Evolutionary conservation across 768 basidiomycete species (phyloP), one percentile per base, ranked within the genome.

Genomic region (Leccinellum albellum): DNA sequence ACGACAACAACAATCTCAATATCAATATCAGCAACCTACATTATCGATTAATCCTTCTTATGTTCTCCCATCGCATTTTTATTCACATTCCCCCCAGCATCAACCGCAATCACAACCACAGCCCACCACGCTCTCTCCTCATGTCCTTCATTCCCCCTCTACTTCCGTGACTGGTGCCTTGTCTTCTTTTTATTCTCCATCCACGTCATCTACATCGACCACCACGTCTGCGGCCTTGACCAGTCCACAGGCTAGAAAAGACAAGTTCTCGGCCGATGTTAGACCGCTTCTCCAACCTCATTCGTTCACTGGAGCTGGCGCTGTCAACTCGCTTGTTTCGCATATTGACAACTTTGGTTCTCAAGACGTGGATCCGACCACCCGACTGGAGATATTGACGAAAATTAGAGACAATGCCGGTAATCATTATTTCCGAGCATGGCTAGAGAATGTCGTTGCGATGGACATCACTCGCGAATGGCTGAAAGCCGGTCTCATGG

Each of bases 381-480:
- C 79, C 20, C 85, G 91, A 6, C 67, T 88, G 54, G 89, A 93
- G 68, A 86, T 93, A 53, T 73, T 94, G 54, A 87, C 86, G 17
- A 87, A 85, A 72, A 88, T 93, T 61, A 80, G 91, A 61, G 90
- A 94, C 70, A 83, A 86, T 49, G 91, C 91, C 28, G 88, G 85
- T 42, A 90, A 91, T 67, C 88, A 90, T 64, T 94, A 93, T 67
- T 92, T 89, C 69, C 84, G 89, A 44, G 90, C 89, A 5, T 93
- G 91, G 90, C 81, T 84, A 15, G 90, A 91, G 69, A 91, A 89
- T 68, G n/a, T 67, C 45, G 70, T 72, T 37, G 91, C 89, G 17
- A 85, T 93, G 76, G 88, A 89, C 58, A 79, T 92, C 33, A 83
- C 88, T 44, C 81, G 88, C 50, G 88, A 89, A 62, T 94, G 91